These are phyloP conservation scores for Ceriops decandra DNA, from an alignment of 345 rosid species.

Conservation along the genomic window DNA sequence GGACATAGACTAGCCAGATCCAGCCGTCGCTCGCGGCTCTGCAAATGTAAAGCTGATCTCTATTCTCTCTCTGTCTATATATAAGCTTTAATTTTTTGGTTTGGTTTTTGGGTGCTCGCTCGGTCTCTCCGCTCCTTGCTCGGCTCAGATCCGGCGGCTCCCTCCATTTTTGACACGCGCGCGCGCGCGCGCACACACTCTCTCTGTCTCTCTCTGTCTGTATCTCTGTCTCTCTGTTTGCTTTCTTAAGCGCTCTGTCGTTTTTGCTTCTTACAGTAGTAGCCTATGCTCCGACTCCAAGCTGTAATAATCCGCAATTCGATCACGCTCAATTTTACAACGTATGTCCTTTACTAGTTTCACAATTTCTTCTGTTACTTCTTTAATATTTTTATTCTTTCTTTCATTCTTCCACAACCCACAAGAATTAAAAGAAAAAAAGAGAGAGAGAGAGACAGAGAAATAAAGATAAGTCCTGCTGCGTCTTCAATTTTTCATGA, in stretches of 20 bases:
- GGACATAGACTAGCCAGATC: neutral
- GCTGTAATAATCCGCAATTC: no score
- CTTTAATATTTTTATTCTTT: no score
- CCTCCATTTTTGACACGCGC: constrained; percentile 32
- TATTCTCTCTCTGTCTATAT: neutral
- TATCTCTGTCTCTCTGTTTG: constrained; percentile 11
- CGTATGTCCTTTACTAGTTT: no score
- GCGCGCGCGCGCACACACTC: neutral
- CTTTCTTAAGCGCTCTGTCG: neutral
- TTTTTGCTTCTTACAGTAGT: no score
- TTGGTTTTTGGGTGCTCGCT: no score
- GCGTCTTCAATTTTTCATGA: constrained; percentile 12
- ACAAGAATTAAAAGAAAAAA: neutral
- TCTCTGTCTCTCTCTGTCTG: constrained; percentile 18
- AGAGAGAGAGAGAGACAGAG: neutral
- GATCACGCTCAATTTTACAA: no score
- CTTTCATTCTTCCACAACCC: no score
- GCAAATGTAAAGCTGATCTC: neutral
- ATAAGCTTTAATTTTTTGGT: no score
- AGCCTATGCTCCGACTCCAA: no score
- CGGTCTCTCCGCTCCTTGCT: constrained; percentile 11
- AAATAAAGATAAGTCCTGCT: neutral
- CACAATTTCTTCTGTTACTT: no score
- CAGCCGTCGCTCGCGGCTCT: constrained; percentile 4
- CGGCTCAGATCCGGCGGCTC: constrained; percentile 78